Evolutionary conservation across 805 yeast species (phyloP).

Genomic region (Debaryomyces tyrocola): DNA sequence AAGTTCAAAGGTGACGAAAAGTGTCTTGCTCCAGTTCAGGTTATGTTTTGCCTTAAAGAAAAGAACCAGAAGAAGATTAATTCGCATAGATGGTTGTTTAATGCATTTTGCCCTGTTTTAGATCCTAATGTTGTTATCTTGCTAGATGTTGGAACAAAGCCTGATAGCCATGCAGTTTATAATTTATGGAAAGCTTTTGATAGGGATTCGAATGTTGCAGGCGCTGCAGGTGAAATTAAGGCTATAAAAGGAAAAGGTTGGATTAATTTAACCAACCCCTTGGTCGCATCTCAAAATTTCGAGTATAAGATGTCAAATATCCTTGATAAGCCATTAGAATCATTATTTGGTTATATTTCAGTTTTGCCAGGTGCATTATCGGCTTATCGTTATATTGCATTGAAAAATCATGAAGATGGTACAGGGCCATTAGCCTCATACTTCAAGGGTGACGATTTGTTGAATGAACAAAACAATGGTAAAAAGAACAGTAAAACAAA

Average conservation of each 20-base stretch:
- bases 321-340: slow-evolving; percentile 90
- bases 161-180: slow-evolving; percentile 84
- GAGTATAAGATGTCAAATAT: slow-evolving; percentile 98
- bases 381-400: slow-evolving; percentile 88
- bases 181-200: slow-evolving; percentile 98
- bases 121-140: slow-evolving; percentile 89
- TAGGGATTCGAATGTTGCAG: slow-evolving; percentile 94
- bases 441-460: slow-evolving; percentile 78
- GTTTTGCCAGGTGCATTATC: slow-evolving; percentile 96
- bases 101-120: slow-evolving; percentile 88
- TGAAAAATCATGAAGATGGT: slow-evolving; percentile 82
- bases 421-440: slow-evolving; percentile 89
- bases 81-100: slow-evolving; percentile 97
- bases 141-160: slow-evolving; percentile 96
- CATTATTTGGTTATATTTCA: slow-evolving; percentile 87
- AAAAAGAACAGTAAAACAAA: slow-evolving; percentile 53
- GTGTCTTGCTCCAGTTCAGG: slow-evolving; percentile 92
- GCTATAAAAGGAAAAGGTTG: slow-evolving; percentile 93
- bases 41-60: slow-evolving; percentile 89
- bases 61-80: slow-evolving; percentile 90
- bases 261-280: slow-evolving; percentile 77
- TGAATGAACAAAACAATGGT: slow-evolving; percentile 23
- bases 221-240: slow-evolving; percentile 97
- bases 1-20: slow-evolving; percentile 89
- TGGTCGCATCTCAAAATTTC: slow-evolving; percentile 94